Base-by-base conservation (phyloP, 352 stramenopile genomes). In the Phytophthora nicotianae region DNA sequence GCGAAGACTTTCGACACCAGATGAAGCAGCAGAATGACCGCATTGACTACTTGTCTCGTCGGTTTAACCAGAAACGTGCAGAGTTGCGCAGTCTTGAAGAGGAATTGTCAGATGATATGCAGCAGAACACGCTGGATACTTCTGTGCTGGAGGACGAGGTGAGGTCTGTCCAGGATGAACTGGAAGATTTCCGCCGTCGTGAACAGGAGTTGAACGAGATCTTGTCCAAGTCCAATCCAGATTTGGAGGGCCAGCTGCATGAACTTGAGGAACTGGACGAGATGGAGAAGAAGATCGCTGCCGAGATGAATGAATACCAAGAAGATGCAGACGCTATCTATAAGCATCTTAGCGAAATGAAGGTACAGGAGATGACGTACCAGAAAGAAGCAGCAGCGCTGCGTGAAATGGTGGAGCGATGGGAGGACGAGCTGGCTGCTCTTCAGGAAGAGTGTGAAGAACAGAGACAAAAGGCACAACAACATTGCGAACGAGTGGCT, bases 291-390 rank as follows among this genome's bases (percentile, higher is more conserved):
- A 33, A 27, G 26, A 41, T 52, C 20, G 56, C 69, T 7, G 56
- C 50, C 2, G 75, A 88, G 13, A 60, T 91, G 48, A 71, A 74
- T 3, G 72, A 90, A 37, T 71, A 81, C 3, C 83, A 93, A 41
- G 65, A 78, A 35, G 79, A 90, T 49, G 79, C 83, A 7, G 72
- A 92, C 48, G 74, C 53, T 0, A 74, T 91, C 19, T 91, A 91
- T 67, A 88, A 94, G 59, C 75, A 86, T 41, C 47, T 95, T 26
- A 89, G 81, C 24, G 79, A 89, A 49, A 82, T 79, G 58, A 92
- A 92, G 54, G 76, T 86, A 11, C 66, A 88, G 23, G 77, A 90
- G 38, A 74, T 90, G 43, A 84, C 78, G n/a, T 83, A 67, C 20
- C 79, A 90, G 53, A 72, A 74, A 23, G 78, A 92, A 35, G 74